Evolutionary conservation across 176 grass and related monocot species (phyloP).

Genomic region (Neostapfia colusana): DNA sequence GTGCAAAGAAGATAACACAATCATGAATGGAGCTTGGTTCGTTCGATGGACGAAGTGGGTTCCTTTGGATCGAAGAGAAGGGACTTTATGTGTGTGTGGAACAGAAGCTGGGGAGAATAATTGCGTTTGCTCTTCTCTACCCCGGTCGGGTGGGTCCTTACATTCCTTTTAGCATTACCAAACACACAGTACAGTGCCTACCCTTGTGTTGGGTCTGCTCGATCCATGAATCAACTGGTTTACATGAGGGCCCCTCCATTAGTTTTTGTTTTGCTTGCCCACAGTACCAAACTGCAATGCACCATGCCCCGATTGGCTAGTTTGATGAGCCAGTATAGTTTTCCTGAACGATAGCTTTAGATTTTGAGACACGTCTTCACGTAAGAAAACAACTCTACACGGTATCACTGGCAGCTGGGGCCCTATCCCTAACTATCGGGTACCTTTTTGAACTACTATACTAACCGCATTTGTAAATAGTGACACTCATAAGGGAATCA

Average conservation of each 20-base stretch:
- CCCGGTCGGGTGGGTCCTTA: slow-evolving; percentile 33
- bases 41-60: slow-evolving; percentile 28
- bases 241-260: slow-evolving; percentile 41
- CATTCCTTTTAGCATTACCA: slow-evolving; percentile 51
- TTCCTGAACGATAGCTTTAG: slow-evolving; percentile 13
- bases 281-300: slow-evolving; percentile 37
- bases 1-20: slow-evolving; percentile 23
- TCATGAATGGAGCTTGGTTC: slow-evolving; percentile 29
- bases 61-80: slow-evolving; percentile 47
- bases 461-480: not conserved
- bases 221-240: slow-evolving; percentile 41
- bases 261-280: slow-evolving; percentile 52
- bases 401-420: not conserved
- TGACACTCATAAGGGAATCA: not conserved
- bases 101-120: slow-evolving; percentile 54
- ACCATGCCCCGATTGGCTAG: slow-evolving; percentile 32
- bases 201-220: slow-evolving; percentile 21
- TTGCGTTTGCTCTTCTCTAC: slow-evolving; percentile 38
- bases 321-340: slow-evolving; percentile 43
- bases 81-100: slow-evolving; percentile 17
- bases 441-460: slow-evolving; percentile 23
- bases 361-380: slow-evolving; percentile 23
- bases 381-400: not conserved
- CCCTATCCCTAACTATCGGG: slow-evolving; percentile 4
- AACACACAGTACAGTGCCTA: slow-evolving; percentile 30